Evolutionary conservation across 2,329 filamentous ascomycete genomes (phyloP), one percentile per base, ranked within the genome.

Genomic region (Chalara sp.): DNA sequence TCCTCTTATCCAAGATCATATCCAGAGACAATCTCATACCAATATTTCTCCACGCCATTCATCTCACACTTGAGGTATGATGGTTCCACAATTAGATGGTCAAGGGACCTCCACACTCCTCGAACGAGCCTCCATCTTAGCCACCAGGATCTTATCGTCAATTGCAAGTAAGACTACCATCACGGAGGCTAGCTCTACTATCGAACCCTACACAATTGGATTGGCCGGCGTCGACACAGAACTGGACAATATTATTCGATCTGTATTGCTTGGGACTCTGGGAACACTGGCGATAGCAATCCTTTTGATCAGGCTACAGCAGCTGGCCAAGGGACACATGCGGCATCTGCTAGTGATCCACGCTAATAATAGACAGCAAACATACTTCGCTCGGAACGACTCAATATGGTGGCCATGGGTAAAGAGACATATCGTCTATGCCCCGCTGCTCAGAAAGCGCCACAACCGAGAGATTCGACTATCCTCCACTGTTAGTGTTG

Each of bases 381-480:
- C 62, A 42, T 85, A 81, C 66, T 85, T 81, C 80, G 78, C 73
- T 57, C 62, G 64, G 28, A 72, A 77, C 11, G 77, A 81, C 61
- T 81, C 72, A 6, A 21, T 21, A 21, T 71, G 69, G 51, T 81
- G 78, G 77, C 80, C 81, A 8, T 69, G 69, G 53, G 58, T 85
- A 58, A 86, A 86, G 71, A 81, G 76, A 64, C 69, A 83, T 56
- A 60, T 86, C 52, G 70, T 79, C 44, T 81, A 86, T 58, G 81
- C 83, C 1, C 83, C 83, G 3, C 67, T 87, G 30, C 77, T 76
- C 68, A 76, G 70, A 11, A 85, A 85, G 63, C 77, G 83, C 44
- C 83, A 86, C 67, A 86, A 85, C 69, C 74, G 80, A 60, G 83
- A 86, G 65, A 76, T 86, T 60, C 74, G 75, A 61, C 68, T 86